These are phyloP conservation scores for Aspergillus transmontanensis DNA, from an alignment of 2,329 filamentous ascomycete genomes.

Conservation along the genomic window DNA sequence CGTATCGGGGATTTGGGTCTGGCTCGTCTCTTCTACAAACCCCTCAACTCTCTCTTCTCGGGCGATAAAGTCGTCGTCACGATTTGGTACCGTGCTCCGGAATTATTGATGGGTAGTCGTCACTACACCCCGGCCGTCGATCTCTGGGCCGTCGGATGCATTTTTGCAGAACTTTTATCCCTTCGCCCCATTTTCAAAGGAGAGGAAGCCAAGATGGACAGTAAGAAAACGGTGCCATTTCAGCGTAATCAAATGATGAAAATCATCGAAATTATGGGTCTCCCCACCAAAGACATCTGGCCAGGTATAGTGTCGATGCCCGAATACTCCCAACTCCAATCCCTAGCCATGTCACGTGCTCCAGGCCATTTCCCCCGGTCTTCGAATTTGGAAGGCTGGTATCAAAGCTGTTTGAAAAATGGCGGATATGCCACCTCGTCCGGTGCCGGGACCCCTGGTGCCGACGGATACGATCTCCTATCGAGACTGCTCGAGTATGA, in stretches of 20 bases:
- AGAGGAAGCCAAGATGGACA: constrained; percentile 98
- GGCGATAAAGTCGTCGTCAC: constrained; percentile 99
- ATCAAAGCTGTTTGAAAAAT: constrained; percentile 69
- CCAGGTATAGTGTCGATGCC: constrained; percentile 82
- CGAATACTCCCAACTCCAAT: constrained; percentile 73
- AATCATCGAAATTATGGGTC: constrained; percentile 93
- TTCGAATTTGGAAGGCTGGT: constrained; percentile 75
- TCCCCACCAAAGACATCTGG: constrained; percentile 88
- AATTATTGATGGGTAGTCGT: constrained; percentile 85
- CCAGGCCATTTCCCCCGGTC: constrained; percentile 55
- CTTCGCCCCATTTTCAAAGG: constrained; percentile 96
- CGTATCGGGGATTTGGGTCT: constrained; percentile 94
- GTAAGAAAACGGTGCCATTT: constrained; percentile 95
- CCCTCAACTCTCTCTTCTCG: constrained; percentile 84
- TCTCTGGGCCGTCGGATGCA: constrained; percentile 96
- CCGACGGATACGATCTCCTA: constrained; percentile 80
- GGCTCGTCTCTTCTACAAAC: constrained; percentile 90
- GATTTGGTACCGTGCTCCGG: constrained; percentile 97
- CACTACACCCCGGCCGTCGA: constrained; percentile 98
- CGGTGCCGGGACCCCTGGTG: constrained; percentile 61
- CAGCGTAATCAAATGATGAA: constrained; percentile 99
- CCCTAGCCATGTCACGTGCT: constrained; percentile 47
- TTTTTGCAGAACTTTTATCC: constrained; percentile 91
- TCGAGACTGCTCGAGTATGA: constrained; percentile 88
- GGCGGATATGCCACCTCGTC: constrained; percentile 54